These are phyloP conservation scores for Sporothrix brasiliensis DNA, from an alignment of 2,329 filamentous ascomycete species.

Conservation along the genomic window DNA sequence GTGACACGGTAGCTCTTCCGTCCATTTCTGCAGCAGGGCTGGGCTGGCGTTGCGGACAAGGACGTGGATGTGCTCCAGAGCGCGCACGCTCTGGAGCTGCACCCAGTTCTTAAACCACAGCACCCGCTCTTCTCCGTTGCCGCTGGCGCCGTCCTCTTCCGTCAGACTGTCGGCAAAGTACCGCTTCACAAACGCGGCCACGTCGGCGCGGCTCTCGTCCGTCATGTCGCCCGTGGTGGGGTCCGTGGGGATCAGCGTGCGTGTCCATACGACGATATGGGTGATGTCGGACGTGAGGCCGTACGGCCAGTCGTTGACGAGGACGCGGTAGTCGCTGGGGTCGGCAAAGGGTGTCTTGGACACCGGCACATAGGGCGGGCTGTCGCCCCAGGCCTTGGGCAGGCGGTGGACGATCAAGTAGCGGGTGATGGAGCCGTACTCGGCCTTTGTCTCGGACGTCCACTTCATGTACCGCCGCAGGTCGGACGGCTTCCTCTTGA, in stretches of 20 bases:
- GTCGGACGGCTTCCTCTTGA: constrained; percentile 80
- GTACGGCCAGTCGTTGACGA: constrained; percentile 94
- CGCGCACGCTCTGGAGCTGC: constrained; percentile 81
- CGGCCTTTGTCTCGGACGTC: constrained; percentile 67
- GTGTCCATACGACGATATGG: constrained; percentile 93
- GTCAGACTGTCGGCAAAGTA: constrained; percentile 65
- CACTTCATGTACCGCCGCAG: constrained; percentile 78
- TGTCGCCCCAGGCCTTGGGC: constrained; percentile 62
- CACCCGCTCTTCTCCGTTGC: constrained; percentile 53
- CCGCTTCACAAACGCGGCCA: constrained; percentile 69
- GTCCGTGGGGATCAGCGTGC: constrained; percentile 76
- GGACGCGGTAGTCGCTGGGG: constrained; percentile 65
- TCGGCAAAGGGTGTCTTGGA: constrained; percentile 57
- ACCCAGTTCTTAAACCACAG: constrained; percentile 97
- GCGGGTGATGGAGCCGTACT: constrained; percentile 78
- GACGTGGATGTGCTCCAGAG: constrained; percentile 89
- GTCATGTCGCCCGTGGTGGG: constrained; percentile 72
- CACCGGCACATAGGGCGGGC: constrained; percentile 57
- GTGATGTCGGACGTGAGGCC: constrained; percentile 66
- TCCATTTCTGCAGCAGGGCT: constrained; percentile 58
- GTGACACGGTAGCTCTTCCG: constrained; percentile 49
- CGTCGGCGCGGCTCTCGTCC: constrained; percentile 60
- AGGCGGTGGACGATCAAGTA: constrained; percentile 77
- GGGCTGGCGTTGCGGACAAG: constrained; percentile 60
- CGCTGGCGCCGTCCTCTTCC: constrained; percentile 37